Base-by-base conservation (phyloP, 1,139 yeast species). In the Kodamaea plutei region DNA sequence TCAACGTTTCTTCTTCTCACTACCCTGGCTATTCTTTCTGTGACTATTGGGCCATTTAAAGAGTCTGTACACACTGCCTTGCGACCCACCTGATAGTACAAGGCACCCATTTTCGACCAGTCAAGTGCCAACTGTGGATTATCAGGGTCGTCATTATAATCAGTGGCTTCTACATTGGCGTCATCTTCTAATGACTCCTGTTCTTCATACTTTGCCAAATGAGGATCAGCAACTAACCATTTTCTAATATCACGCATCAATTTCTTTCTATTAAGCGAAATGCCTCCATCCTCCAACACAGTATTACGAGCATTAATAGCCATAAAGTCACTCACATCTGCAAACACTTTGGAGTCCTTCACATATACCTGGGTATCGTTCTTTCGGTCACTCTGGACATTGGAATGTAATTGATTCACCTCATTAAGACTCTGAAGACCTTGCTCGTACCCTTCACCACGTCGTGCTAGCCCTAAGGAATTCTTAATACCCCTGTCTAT, bases 41-140 rank as follows among this genome's bases (percentile, higher is more conserved):
- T 62, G n/a, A 74, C 77, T 30, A 85, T 59, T 0, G 94, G 89
- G 0, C 94, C 95, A 34, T 79, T 61, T 39, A 85, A 55, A 43
- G 82, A 84, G 41, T 79, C 84, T 11, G 68, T 58, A 2, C 76
- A 65, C 0, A 71, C 57, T 0, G 84, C 70, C 28, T 69, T 64
- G 8, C 53, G 52, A 38, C 83, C 70, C 12, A 68, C 50, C 31
- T 63, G 55, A 41, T 69, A 62, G 40, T 69, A 74, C 24, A 79
- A 50, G 1, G 72, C 55, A 0, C 93, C 94, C 23, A 83, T 50
- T 34, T 65, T 63, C 26, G 73, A 52, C 85, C 89, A 80, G 47
- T 79, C 70, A 42, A 65, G n/a, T n/a, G 17, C 15, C 7, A 17
- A 9, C 20, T 7, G 7, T 8, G 9, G 15, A 6, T 38, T 36